Base-by-base conservation (phyloP, 257 asterid genomes). In the Primulina eburnea region DNA sequence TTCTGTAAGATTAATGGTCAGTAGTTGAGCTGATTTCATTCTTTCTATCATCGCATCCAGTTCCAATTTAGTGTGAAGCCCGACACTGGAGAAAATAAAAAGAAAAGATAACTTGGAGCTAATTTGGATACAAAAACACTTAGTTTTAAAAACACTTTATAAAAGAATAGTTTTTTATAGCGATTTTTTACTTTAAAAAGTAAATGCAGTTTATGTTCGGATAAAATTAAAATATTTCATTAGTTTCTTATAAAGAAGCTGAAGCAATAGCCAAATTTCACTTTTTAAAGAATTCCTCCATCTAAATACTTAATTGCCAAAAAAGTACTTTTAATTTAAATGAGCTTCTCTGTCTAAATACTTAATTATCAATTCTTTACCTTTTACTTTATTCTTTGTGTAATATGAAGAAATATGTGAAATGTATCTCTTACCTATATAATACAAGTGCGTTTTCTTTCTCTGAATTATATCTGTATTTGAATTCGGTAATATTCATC, bases 401-500 rank as follows among this genome's bases (percentile, higher is more conserved):
- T 30, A 29, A 53, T 77, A 24, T 26, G 52, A 65, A 10, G 26
- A 40, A 74, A 64, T 4, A 76, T 68, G 65, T 73, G 35, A 52
- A 62, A 50, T 68, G 67, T 30, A 40, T 28, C 5, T 38, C 90
- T 87, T 84, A 72, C 97, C 97, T 90, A 88, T 90, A 90, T 64
- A 90, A 75, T 55, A 89, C 95, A 66, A 81, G 84, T 81, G 97
- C 95, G 67, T 71, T 69, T 67, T 82, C 96, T 81, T 87, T 80
- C 59, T 57, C 86, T 64, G 90, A 77, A 79, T 79, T 83, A 73
- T 82, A 90, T 85, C 97, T 80, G 84, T 90, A 90, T 83, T 81
- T 89, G 81, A 89, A 86, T 78, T 90, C 97, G 24, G 97, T 89
- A 63, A 90, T 89, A 84, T 89, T 87, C 77, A 89, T 82, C 29